Evolutionary conservation across 1,139 yeast genomes (phyloP).

Genomic region (Pichia sp.): DNA sequence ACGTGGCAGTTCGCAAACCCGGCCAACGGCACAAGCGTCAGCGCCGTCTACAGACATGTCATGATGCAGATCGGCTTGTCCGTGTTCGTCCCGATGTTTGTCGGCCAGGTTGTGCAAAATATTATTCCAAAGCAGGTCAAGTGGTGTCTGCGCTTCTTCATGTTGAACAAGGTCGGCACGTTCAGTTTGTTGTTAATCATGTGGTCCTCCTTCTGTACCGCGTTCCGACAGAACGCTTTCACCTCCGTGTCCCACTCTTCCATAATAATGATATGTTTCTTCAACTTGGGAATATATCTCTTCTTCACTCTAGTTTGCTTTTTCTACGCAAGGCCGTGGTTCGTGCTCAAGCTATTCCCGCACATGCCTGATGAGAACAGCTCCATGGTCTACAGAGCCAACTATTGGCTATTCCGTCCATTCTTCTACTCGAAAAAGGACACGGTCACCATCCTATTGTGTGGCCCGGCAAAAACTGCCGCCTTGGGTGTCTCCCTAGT

Average conservation of each 20-base stretch:
- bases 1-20: slow-evolving; percentile 83
- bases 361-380: slow-evolving; percentile 44
- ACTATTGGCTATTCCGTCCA: slow-evolving; percentile 49
- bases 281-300: slow-evolving; percentile 72
- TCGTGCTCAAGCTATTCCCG: slow-evolving; percentile 41
- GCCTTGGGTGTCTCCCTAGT: slow-evolving; percentile 83
- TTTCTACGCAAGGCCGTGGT: slow-evolving; percentile 57
- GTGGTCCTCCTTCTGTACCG: slow-evolving; percentile 85
- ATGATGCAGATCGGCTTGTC: slow-evolving; percentile 84
- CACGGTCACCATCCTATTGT: slow-evolving; percentile 73
- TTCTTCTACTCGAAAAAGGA: slow-evolving; percentile 69
- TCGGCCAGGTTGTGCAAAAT: slow-evolving; percentile 81
- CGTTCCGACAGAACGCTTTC: slow-evolving; percentile 78
- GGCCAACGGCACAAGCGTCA: slow-evolving; percentile 49
- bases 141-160: slow-evolving; percentile 55
- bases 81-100: slow-evolving; percentile 77
- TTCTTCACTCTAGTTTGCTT: slow-evolving; percentile 66
- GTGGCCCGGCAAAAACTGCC: slow-evolving; percentile 92
- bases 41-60: slow-evolving; percentile 60
- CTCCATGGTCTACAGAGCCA: slow-evolving; percentile 37
- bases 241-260: slow-evolving; percentile 54
- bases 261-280: slow-evolving; percentile 70
- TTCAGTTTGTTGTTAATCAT: slow-evolving; percentile 73
- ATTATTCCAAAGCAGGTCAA: slow-evolving; percentile 59
- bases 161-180: slow-evolving; percentile 67